Conservation (phyloP, 495 filamentous ascomycete genomes). For the Hyphodiscus hymeniophilus region DNA sequence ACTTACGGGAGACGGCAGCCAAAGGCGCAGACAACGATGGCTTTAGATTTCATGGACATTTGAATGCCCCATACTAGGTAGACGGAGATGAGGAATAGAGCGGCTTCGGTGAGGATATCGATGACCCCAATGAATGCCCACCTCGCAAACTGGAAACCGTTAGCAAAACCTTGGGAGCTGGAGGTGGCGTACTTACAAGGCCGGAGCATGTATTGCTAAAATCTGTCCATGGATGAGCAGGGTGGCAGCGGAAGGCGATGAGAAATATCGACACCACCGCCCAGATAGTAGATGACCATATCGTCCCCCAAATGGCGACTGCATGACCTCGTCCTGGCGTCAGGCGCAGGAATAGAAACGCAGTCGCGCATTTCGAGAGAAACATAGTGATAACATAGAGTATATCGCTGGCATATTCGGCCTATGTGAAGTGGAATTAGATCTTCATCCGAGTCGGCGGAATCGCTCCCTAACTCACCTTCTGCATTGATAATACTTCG, state of each 20-base stretch:
- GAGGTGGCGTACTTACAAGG: slow-evolving; percentile 2
- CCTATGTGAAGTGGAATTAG: background rate
- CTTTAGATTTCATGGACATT: slow-evolving; percentile 7
- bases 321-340: slow-evolving; percentile 5
- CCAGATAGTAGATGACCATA: background rate
- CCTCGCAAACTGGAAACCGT: background rate
- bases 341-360: slow-evolving; percentile 9
- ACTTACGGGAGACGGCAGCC: slow-evolving; percentile 9
- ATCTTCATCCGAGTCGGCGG: background rate
- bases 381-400: slow-evolving; percentile 3
- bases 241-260: background rate
- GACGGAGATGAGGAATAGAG: slow-evolving; percentile 8
- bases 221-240: slow-evolving; percentile 1
- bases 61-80: slow-evolving; percentile 12
- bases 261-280: slow-evolving; percentile 4
- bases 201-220: background rate
- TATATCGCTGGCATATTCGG: slow-evolving; percentile 4
- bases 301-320: slow-evolving; percentile 5
- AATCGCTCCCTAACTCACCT: background rate
- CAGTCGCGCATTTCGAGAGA: slow-evolving; percentile 4
- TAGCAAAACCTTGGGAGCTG: background rate
- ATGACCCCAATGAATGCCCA: slow-evolving; percentile 6
- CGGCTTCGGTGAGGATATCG: slow-evolving; percentile 6
- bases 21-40: slow-evolving; percentile 9
- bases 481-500: background rate